Conservation (phyloP, 148 eudicot genomes). For the Persicaria tinctoria region DNA sequence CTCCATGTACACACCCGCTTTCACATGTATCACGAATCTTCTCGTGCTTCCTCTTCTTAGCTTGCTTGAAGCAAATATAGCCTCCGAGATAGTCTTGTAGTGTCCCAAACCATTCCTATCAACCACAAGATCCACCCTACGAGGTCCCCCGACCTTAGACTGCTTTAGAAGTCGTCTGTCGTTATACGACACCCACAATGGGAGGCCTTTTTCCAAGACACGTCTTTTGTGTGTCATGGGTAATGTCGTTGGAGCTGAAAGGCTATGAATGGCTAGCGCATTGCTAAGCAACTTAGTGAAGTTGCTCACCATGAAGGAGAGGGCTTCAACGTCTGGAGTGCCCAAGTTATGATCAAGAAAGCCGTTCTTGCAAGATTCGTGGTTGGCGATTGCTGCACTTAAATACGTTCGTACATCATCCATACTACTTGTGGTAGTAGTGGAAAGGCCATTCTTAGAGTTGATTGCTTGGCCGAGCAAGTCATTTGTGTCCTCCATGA, state of each 20-base stretch:
- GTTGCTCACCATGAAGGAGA: constrained; percentile 18
- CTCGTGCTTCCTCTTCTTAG: constrained; percentile 16
- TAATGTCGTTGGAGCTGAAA: not conserved
- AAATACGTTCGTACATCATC: constrained; percentile 44
- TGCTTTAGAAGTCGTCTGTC: constrained; percentile 36
- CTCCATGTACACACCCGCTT: constrained; percentile 48
- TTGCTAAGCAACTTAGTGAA: constrained; percentile 39
- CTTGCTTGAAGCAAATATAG: constrained; percentile 27
- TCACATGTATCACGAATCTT: constrained; percentile 46
- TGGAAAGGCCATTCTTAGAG: not conserved
- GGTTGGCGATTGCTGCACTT: constrained; percentile 49
- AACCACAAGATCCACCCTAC: constrained; percentile 40
- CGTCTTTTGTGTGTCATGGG: constrained; percentile 18
- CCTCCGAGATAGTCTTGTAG: constrained; percentile 43
- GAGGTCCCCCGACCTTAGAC: not conserved
- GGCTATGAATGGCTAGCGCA: constrained; percentile 40
- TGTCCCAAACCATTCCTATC: constrained; percentile 54
- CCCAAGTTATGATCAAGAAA: constrained; percentile 38
- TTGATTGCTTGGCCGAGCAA: constrained; percentile 33
- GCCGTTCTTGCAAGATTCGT: constrained; percentile 54
- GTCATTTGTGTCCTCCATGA: constrained; percentile 39
- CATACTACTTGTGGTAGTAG: not conserved
- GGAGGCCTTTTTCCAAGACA: constrained; percentile 24
- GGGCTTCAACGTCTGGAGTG: constrained; percentile 21
- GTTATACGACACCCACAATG: constrained; percentile 34